Evolutionary conservation across 2,329 filamentous ascomycete genomes (phyloP), one percentile per base, ranked within the genome.

Genomic region (Chalaropsis thielavioides): DNA sequence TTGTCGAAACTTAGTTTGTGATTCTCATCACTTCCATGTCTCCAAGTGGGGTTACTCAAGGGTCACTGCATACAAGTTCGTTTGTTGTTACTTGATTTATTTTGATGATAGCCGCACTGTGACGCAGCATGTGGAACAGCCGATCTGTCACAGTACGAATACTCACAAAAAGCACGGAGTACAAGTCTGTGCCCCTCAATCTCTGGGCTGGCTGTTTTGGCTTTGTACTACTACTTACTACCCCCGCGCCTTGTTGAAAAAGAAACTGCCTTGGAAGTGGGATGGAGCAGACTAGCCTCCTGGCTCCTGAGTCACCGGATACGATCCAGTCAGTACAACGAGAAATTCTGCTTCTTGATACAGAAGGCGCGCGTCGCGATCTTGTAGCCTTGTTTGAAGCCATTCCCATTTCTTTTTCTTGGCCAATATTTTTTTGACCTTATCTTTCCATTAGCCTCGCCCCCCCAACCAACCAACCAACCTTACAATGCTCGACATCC

Each of bases 401-500:
- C 5, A 61, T 15, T 10, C 22, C 24, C 27, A 6, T 63, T 59
- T 64, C 31, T 19, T 31, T 11, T 6, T 44, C 61, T 27, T n/a
- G 19, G 35, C 35, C 35, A 51, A 51, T 13, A 51, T 24, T 51
- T 24, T 13, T 15, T 22, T 27, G 11, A 6, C 4, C 35, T 38
- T 1, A 31, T 27, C 19, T 61, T 49, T 62, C 19, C 11, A 15
- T 56, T 27, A 43, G 41, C n/a, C 17, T 43, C 13, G 56, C n/a
- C 15, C 13, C n/a, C 2, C 15, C 13, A 17, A 40, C 10, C 35
- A 43, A 44, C 1, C 40, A 40, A 41, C 38, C 64, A 66, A 62
- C 61, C 38, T 31, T 70, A 76, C 68, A 41, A 90, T 90, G 87
- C 80, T 90, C 70, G 89, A 92, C 78, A 80, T 90, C 65, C 80